Evolutionary conservation across 2,329 filamentous ascomycete genomes (phyloP).

Genomic region (Emergomyces orientalis): DNA sequence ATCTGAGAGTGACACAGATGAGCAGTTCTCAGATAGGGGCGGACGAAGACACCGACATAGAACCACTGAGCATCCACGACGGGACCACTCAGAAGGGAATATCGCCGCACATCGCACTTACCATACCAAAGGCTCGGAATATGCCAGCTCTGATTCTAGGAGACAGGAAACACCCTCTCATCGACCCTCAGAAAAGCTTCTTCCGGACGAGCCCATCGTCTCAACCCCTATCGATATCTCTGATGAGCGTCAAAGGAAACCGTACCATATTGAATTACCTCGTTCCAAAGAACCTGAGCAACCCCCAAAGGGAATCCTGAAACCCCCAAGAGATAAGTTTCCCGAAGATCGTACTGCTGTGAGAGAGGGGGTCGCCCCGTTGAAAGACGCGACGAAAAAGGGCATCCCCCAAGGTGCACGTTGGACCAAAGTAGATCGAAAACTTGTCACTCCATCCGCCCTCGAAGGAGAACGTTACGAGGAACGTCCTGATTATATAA

Average conservation of each 20-base stretch:
- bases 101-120: not conserved
- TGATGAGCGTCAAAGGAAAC: constrained; percentile 21
- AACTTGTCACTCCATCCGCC: constrained; percentile 81
- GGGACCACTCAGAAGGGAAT: not conserved
- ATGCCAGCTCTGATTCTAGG: not conserved
- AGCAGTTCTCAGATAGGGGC: constrained; percentile 8
- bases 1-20: constrained; percentile 6
- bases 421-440: constrained; percentile 88
- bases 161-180: constrained; percentile 15
- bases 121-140: not conserved
- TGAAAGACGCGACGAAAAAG: constrained; percentile 73
- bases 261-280: constrained; percentile 21
- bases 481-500: constrained; percentile 85
- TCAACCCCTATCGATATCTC: constrained; percentile 17
- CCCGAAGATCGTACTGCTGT: constrained; percentile 77
- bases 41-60: constrained; percentile 5
- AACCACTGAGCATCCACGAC: not conserved
- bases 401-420: constrained; percentile 69
- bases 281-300: constrained; percentile 51
- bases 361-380: constrained; percentile 83
- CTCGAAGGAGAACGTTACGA: constrained; percentile 81
- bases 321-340: constrained; percentile 70
- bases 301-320: constrained; percentile 70
- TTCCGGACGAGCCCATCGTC: constrained; percentile 17
- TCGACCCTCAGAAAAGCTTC: constrained; percentile 14